Conservation (phyloP, 768 basidiomycete genomes). For the Psilocybe cyanescens region DNA sequence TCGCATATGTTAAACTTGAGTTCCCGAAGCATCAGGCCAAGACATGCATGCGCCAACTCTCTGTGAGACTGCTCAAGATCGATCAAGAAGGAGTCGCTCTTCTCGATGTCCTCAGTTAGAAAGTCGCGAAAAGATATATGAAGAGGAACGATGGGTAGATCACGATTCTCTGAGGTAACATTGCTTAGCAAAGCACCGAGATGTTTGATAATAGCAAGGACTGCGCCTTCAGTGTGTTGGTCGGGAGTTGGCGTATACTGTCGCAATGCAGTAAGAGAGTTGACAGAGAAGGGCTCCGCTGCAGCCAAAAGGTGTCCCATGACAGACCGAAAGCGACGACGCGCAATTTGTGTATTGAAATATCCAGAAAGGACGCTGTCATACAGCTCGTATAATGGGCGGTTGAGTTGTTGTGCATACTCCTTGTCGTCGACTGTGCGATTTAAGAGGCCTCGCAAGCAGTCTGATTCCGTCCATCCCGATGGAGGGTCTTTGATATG, state of each 20-base stretch:
- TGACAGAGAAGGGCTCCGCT: background rate
- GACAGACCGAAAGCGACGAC: background rate
- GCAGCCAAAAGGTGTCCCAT: background rate
- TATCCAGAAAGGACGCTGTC: background rate
- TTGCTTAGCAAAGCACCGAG: background rate
- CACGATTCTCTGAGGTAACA: background rate
- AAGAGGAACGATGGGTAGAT: background rate
- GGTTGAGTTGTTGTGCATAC: background rate
- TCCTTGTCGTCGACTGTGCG: background rate
- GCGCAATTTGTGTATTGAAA: background rate
- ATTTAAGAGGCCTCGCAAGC: background rate
- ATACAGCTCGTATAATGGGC: background rate
- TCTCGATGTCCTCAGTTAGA: background rate
- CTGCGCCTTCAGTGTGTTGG: background rate
- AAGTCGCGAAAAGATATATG: background rate
- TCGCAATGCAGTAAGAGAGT: background rate
- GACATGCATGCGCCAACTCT: background rate
- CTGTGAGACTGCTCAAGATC: background rate
- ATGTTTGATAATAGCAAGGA: background rate
- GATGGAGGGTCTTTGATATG: background rate
- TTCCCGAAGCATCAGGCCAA: background rate
- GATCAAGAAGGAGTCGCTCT: background rate
- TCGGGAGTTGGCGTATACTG: background rate
- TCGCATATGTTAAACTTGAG: constrained; percentile 1
- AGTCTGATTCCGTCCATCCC: background rate